phyloP scores from a whole-genome alignment of 371 early-diverging fungal species.

The Edhazardia aedis region DNA sequence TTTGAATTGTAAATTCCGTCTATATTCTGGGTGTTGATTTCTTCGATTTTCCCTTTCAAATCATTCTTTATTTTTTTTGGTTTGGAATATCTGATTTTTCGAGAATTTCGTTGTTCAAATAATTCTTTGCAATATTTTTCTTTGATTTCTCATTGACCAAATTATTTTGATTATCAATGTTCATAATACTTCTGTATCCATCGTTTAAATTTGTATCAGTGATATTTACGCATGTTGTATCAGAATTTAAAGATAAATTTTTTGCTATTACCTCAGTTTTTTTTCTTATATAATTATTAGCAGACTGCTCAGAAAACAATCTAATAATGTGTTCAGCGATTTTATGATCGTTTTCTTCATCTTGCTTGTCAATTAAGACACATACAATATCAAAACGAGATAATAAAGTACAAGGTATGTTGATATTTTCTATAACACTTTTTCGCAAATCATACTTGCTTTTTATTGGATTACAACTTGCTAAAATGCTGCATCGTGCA shows the following conservation, averaged over 20 bases:
- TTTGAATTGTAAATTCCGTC: too few relatives aligned
- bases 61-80: background rate
- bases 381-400: constrained; percentile 47
- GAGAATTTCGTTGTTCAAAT: too few relatives aligned
- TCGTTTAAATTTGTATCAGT: background rate
- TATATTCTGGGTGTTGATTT: background rate
- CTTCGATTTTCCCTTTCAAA: background rate
- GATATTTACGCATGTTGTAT: background rate
- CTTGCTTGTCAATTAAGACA: constrained; percentile 42
- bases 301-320: constrained; percentile 3
- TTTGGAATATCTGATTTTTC: too few relatives aligned
- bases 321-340: constrained; percentile 41
- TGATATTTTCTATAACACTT: constrained; percentile 46
- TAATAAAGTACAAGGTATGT: constrained; percentile 44
- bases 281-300: background rate
- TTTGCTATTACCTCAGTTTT: background rate
- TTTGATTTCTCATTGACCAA: background rate
- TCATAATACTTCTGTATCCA: background rate
- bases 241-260: background rate
- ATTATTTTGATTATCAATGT: background rate
- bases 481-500: constrained; percentile 46
- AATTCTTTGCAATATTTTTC: too few relatives aligned
- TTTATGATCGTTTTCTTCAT: constrained; percentile 35
- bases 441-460: constrained; percentile 44
- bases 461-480: constrained; percentile 47